Evolutionary conservation across 345 rosid species (phyloP).

Genomic region (Rhizophora apiculata): DNA sequence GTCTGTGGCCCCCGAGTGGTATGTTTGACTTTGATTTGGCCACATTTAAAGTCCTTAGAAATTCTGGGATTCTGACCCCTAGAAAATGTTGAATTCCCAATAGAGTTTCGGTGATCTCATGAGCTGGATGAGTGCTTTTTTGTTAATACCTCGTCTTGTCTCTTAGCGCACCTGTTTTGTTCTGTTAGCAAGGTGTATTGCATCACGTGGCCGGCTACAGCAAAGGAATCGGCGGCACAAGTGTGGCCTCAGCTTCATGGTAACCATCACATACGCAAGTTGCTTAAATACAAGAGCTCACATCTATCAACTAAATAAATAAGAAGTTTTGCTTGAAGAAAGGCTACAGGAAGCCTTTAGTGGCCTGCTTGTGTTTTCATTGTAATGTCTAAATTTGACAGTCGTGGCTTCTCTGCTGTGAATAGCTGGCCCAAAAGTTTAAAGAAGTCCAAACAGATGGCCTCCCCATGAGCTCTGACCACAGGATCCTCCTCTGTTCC

Average conservation of each 20-base stretch:
- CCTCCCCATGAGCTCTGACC: no score
- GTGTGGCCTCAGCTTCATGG: not conserved
- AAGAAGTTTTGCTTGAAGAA: not conserved
- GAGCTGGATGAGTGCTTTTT: not conserved
- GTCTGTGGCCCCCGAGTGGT: not conserved
- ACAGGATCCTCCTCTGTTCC: no score
- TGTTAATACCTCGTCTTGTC: not conserved
- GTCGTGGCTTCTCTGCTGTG: not conserved
- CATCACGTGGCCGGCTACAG: no score
- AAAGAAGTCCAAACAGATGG: no score
- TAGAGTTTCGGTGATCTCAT: not conserved
- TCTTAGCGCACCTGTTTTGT: not conserved
- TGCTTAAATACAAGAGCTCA: no score
- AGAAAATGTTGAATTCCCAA: conserved; percentile 2
- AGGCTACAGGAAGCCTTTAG: not conserved
- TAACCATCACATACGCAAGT: no score
- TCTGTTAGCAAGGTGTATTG: no score
- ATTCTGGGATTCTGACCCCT: not conserved
- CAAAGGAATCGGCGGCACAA: not conserved
- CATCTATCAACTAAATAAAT: no score
- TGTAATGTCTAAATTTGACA: not conserved
- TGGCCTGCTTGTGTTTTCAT: no score
- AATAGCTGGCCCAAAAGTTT: not conserved
- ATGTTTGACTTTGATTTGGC: conserved; percentile 23
- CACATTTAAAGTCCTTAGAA: conserved; percentile 3